A percentile compares a stretch with the other conserved stretches of the same genome.
phyloP scores from a whole-genome alignment of 1,139 yeast genomes.

The Yamadazyma kanchanaburiensis region DNA sequence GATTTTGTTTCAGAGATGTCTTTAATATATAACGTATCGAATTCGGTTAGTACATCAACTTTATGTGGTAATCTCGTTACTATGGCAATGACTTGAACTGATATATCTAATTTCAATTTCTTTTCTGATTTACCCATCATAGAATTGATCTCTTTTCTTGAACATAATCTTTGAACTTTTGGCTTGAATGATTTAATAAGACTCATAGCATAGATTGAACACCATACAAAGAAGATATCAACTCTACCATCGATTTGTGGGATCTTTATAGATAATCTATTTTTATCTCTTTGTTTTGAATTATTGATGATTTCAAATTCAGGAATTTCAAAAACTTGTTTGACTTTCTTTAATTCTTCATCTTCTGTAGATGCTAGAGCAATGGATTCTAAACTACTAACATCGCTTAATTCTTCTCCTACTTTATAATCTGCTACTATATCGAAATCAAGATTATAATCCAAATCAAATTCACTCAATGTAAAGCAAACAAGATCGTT shows the following conservation, averaged over 20 bases:
- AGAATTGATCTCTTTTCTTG: conserved; percentile 22
- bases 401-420: conserved; percentile 32
- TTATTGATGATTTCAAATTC: conserved; percentile 25
- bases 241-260: conserved; percentile 40
- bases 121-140: conserved; percentile 21
- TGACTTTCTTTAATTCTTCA: conserved; percentile 23
- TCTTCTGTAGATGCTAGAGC: conserved; percentile 18
- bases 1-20: conserved; percentile 27
- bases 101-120: conserved; percentile 30
- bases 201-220: conserved; percentile 36
- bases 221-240: conserved; percentile 45
- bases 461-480: conserved; percentile 37
- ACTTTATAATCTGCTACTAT: conserved; percentile 19
- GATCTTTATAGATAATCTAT: conserved; percentile 25
- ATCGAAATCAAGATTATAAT: conserved; percentile 36
- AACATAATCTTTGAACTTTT: conserved; percentile 25
- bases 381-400: conserved; percentile 32
- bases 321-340: conserved; percentile 30
- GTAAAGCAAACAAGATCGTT: conserved; percentile 31
- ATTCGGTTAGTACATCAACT: conserved; percentile 51
- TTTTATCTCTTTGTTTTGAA: conserved; percentile 20
- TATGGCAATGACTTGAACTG: conserved; percentile 39
- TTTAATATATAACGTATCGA: conserved; percentile 33
- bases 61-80: conserved; percentile 49
- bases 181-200: conserved; percentile 37